Evolutionary conservation across 176 grass and related monocot species (phyloP), one percentile per base, ranked within the genome.

Genomic region (Carex scoparia): DNA sequence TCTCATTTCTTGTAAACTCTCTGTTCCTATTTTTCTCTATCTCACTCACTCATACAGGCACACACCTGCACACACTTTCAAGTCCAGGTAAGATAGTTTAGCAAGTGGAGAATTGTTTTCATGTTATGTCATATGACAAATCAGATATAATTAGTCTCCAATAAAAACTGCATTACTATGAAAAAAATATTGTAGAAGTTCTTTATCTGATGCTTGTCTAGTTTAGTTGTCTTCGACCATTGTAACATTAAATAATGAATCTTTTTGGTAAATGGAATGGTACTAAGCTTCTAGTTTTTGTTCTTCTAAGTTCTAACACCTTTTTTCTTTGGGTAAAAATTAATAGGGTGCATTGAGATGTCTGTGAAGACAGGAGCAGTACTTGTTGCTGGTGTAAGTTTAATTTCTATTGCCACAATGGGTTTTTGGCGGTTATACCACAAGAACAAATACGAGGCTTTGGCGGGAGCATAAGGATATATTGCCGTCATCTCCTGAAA

Each of bases 1-100:
- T 87, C 88, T 89, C 0, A 61, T 40, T 28, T 57, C 87, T 84
- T 90, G 94, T 94, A 81, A 88, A 89, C 37, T 85, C 5, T 63
- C 58, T 88, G 38, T 84, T 57, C 37, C 77, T 57, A 54, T 32
- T 55, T 15, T 19, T 15, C 31, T 79, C 23, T 58, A 11, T 32
- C 51, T 15, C 31, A 16, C 23, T 57, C 23, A 58, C 54, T 59
- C 55, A 79, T 1, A 79, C 3, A 48, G 23, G 33, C 73, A 33
- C 27, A 16, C 14, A 4, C 33, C 0, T 35, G 19, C 12, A 18
- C 55, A 80, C 13, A 61, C 31, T 15, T 51, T 69, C 33, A 40
- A 38, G 65, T 55, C 73, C 19, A 55, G 54, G 13, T 61, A 18
- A 80, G 18, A 61, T 61, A 54, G 46, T 55, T n/a, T 28, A 80